A percentile compares a stretch with the other conserved stretches of the same genome.
Conservation (phyloP, 805 yeast genomes). For the Cyberlindnera maritima region DNA sequence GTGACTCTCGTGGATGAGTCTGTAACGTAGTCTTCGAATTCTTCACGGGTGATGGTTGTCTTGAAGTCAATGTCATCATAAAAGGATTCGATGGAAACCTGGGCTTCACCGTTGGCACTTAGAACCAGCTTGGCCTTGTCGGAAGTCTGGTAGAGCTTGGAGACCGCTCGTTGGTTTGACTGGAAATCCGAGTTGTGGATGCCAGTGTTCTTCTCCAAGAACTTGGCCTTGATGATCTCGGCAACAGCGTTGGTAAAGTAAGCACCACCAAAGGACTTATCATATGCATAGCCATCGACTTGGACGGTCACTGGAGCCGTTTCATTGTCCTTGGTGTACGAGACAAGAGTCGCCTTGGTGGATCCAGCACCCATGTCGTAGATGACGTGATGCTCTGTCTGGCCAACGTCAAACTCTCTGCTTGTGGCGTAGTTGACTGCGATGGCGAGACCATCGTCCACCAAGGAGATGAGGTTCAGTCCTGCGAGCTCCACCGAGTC, state of each 20-base stretch:
- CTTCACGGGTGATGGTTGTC: constrained; percentile 66
- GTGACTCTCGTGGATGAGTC: constrained; percentile 46
- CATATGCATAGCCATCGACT: constrained; percentile 70
- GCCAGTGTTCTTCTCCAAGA: constrained; percentile 44
- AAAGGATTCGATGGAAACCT: constrained; percentile 73
- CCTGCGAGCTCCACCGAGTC: constrained; percentile 76
- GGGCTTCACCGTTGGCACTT: constrained; percentile 83
- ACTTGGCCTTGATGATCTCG: constrained; percentile 56
- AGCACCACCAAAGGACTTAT: constrained; percentile 73
- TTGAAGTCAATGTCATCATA: constrained; percentile 73
- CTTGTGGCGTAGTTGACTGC: constrained; percentile 76
- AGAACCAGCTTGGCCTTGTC: constrained; percentile 85
- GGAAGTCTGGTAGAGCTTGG: constrained; percentile 74
- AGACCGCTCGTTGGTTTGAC: constrained; percentile 53
- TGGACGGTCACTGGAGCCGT: constrained; percentile 47
- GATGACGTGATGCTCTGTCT: constrained; percentile 59
- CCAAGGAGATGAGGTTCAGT: constrained; percentile 59
- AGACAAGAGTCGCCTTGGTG: constrained; percentile 80
- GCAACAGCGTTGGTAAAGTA: constrained; percentile 64
- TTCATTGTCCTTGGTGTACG: constrained; percentile 46
- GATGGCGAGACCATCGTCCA: constrained; percentile 91
- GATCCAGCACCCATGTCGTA: constrained; percentile 95
- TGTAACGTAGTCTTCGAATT: constrained; percentile 58
- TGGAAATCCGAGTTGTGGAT: constrained; percentile 38
- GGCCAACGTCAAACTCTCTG: constrained; percentile 40